phyloP scores from a whole-genome alignment of 2,329 filamentous ascomycete species.

The Alternaria gaisen region DNA sequence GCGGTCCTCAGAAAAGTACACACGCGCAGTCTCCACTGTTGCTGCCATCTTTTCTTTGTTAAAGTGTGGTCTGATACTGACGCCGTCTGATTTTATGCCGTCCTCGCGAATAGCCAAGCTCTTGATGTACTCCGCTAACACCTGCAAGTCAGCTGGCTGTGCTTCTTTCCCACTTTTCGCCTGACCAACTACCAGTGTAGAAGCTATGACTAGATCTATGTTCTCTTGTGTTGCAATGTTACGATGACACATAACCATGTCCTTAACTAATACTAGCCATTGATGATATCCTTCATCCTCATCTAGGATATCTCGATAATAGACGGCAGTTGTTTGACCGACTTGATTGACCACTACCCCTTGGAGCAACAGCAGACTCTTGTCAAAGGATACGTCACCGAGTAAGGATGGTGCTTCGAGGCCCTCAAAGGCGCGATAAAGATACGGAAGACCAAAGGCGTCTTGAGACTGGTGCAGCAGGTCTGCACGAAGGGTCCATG shows the following conservation, averaged over 20 bases:
- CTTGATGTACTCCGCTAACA: background rate
- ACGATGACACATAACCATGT: accelerated
- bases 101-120: accelerated
- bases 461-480: accelerated
- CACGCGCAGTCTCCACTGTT: accelerated
- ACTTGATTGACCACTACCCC: background rate
- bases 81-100: accelerated
- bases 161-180: accelerated
- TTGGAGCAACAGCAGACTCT: background rate
- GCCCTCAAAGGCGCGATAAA: background rate
- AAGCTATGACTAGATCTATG: background rate
- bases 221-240: no score
- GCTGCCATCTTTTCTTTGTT: accelerated
- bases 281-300: accelerated
- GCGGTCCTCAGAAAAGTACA: background rate
- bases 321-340: background rate
- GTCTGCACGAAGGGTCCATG: background rate
- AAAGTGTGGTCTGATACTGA: accelerated
- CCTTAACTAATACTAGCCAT: background rate
- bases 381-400: background rate
- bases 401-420: background rate
- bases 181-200: accelerated
- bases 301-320: accelerated
- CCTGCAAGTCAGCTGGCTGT: background rate
- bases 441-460: accelerated